These are phyloP conservation scores for Sclerotinia minor DNA, from an alignment of 2,329 filamentous ascomycete species.

Conservation along the genomic window DNA sequence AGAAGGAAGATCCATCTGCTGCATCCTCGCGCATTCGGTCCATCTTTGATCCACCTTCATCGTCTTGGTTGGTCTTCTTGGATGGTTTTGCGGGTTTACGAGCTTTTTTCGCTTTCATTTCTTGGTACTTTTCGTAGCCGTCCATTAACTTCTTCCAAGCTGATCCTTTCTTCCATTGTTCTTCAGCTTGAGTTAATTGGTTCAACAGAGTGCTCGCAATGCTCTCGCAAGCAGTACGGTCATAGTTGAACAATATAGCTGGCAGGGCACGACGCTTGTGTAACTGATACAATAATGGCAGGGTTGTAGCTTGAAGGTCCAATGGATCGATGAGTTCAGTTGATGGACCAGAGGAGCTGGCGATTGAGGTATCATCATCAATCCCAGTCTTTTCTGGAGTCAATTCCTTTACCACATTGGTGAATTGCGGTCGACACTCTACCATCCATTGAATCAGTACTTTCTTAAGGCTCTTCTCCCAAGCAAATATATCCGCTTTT, in stretches of 20 bases:
- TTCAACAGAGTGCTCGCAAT: constrained; percentile 54
- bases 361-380: constrained; percentile 13
- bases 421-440: constrained; percentile 48
- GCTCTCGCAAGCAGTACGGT: constrained; percentile 63
- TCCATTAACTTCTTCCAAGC: constrained; percentile 62
- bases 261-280: constrained; percentile 66
- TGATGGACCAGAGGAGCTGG: constrained; percentile 29
- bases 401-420: constrained; percentile 50
- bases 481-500: constrained; percentile 65
- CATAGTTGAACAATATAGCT: constrained; percentile 76
- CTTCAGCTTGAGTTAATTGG: constrained; percentile 56
- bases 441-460: constrained; percentile 61
- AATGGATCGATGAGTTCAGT: constrained; percentile 35
- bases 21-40: constrained; percentile 59
- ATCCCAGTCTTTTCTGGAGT: constrained; percentile 25
- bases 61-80: constrained; percentile 49
- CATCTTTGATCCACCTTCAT: constrained; percentile 53
- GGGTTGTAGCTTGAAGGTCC: constrained; percentile 48
- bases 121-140: constrained; percentile 59
- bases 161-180: constrained; percentile 55
- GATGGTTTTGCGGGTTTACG: constrained; percentile 46
- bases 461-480: constrained; percentile 63
- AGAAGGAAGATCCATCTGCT: constrained; percentile 54
- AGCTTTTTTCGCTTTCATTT: constrained; percentile 47
- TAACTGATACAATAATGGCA: constrained; percentile 60